Base-by-base conservation (phyloP, 1,139 yeast genomes). In the Pneumocystis carinii region DNA sequence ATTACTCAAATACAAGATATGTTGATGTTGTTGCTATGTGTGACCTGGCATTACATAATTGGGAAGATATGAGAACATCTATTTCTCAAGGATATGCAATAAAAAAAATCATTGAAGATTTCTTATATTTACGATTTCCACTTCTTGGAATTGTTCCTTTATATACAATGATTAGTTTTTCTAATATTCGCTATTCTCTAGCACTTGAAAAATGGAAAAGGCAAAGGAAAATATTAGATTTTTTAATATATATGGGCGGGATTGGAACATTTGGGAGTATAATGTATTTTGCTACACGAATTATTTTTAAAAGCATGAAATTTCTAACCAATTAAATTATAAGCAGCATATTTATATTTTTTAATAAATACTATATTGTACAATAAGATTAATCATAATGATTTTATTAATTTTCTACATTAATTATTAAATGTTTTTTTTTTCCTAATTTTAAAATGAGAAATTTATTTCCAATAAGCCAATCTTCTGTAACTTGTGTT, bases 111-210 rank as follows among this genome's bases (percentile, higher is more conserved):
- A 73, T 89, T 6, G 97, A 90, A 71, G 81, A 81, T 63, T 67
- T 81, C 3, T 75, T 90, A 62, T 86, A 90, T 4, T 79, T 78
- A 62, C 61, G 64, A 17, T 35, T 65, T 27, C 68, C 66, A n/a
- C 68, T 78, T 17, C 72, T 83, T 19, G 81, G 80, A 55, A 83
- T 84, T 66, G 75, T 73, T 58, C 96, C 97, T 0, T 75, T 90
- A 70, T 90, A 90, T 73, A 84, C 96, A 10, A 90, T 90, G 97
- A 87, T 90, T 2, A 86, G 95, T 0, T 90, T 90, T 75, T 78
- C 96, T 14, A 96, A 90, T 70, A 86, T 90, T 48, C 77, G 86
- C 3, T 90, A 90, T 71, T 80, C 90, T 1, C 77, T 78, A 63
- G 96, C 96, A 0, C 78, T 87, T 29, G 74, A 73, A n/a, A 78